These are phyloP conservation scores for Penicillium lagena DNA, from an alignment of 495 filamentous ascomycete species.

Conservation along the genomic window DNA sequence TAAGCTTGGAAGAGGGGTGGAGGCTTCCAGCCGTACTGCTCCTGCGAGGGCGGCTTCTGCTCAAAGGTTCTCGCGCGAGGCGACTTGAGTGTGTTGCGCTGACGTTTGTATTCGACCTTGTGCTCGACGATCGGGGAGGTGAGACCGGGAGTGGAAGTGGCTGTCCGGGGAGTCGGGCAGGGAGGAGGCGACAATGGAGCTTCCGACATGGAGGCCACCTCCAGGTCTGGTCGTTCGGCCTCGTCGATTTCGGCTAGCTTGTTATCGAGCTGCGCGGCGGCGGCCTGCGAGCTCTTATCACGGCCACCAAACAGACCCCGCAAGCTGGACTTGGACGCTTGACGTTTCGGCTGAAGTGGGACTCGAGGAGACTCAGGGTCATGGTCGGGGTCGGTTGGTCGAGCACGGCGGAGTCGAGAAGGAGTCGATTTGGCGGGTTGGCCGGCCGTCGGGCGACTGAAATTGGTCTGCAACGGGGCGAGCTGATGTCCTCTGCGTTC, in stretches of 20 bases:
- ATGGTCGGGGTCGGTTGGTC: slow-evolving; percentile 31
- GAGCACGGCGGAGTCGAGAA: slow-evolving; percentile 28
- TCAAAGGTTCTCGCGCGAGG: slow-evolving; percentile 16
- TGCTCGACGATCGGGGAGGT: slow-evolving; percentile 15
- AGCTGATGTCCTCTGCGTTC: slow-evolving; percentile 35
- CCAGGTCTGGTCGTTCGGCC: slow-evolving; percentile 7
- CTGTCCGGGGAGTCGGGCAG: slow-evolving; percentile 20
- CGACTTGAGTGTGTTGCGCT: slow-evolving; percentile 15
- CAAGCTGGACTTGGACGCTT: slow-evolving; percentile 34
- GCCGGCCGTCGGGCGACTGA: slow-evolving; percentile 25
- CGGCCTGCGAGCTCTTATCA: slow-evolving; percentile 24
- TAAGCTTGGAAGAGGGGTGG: slow-evolving; percentile 90
- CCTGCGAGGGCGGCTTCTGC: slow-evolving; percentile 11
- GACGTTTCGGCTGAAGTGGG: slow-evolving; percentile 31
- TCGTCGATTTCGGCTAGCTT: slow-evolving; percentile 34
- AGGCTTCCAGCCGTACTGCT: slow-evolving; percentile 55
- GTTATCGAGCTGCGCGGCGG: slow-evolving; percentile 6
- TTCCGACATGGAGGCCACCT: slow-evolving; percentile 6
- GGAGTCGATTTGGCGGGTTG: slow-evolving; percentile 3
- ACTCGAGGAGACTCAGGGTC: slow-evolving; percentile 20
- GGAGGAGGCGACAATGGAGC: slow-evolving; percentile 19
- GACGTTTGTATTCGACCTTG: slow-evolving; percentile 1
- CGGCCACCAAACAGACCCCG: slow-evolving; percentile 31
- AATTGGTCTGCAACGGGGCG: slow-evolving; percentile 34
- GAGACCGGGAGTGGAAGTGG: slow-evolving; percentile 17